Percentiles rank a stretch among this genome's conserved stretches.
Evolutionary conservation across 1,284 basidiomycete genomes (phyloP).

Genomic region (Rhizopogon hawkerae): DNA sequence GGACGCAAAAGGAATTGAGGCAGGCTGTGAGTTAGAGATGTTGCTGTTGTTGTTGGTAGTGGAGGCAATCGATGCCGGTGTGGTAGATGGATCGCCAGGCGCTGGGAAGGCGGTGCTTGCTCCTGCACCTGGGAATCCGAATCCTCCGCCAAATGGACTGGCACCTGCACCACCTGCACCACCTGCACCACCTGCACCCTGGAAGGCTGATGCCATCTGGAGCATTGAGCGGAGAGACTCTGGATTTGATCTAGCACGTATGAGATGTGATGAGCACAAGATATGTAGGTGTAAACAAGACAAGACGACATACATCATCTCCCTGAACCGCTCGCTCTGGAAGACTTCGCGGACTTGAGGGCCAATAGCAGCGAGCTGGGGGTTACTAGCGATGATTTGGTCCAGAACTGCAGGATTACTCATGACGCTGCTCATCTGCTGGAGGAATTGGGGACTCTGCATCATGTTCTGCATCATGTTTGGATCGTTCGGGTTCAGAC

Average conservation of each 20-base stretch:
- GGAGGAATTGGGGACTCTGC: conserved; percentile 71
- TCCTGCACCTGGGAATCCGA: conserved; percentile 16
- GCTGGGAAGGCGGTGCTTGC: conserved; percentile 41
- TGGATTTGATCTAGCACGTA: conserved; percentile 55
- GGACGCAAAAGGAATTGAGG: conserved; percentile 24
- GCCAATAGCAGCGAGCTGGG: conserved; percentile 70
- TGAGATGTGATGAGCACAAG: background rate
- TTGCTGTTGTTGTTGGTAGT: conserved; percentile 5
- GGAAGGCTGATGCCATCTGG: conserved; percentile 64
- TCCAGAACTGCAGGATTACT: conserved; percentile 77
- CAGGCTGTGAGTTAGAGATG: conserved; percentile 16
- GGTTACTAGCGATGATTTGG: conserved; percentile 74
- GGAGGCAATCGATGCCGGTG: conserved; percentile 22
- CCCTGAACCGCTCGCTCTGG: conserved; percentile 71
- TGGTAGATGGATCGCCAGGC: conserved; percentile 38
- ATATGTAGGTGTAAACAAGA: background rate
- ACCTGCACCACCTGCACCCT: conserved; percentile 30
- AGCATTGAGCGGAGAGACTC: conserved; percentile 74
- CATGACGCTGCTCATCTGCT: conserved; percentile 71
- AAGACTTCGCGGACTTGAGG: conserved; percentile 77
- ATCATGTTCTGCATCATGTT: conserved; percentile 86
- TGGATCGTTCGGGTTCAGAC: conserved; percentile 79
- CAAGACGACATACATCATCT: conserved; percentile 62
- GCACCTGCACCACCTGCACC: conserved; percentile 19
- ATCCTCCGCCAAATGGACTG: conserved; percentile 14